These are phyloP conservation scores for Vairimorpha ceranae DNA, from an alignment of 371 early-diverging fungal genomes.

Conservation along the genomic window DNA sequence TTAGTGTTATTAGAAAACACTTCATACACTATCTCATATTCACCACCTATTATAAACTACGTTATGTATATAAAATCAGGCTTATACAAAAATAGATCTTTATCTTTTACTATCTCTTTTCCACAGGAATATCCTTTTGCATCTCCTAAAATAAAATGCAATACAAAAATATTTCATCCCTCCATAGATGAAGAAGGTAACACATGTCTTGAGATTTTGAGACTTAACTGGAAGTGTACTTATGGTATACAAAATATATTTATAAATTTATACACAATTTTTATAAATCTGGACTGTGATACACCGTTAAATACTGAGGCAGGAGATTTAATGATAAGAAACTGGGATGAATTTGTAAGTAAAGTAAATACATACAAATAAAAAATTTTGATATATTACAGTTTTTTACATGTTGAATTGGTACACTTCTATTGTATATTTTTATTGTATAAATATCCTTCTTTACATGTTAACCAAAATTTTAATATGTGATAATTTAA, in stretches of 20 bases:
- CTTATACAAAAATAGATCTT: slow-evolving; percentile 7
- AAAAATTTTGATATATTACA: background rate
- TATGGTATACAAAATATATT: slow-evolving; percentile 53
- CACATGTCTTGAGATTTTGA: slow-evolving; percentile 59
- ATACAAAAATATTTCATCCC: slow-evolving; percentile 57
- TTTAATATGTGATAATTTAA: background rate
- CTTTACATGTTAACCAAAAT: background rate
- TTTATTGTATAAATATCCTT: too few relatives aligned
- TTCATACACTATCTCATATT: background rate
- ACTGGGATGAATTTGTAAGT: slow-evolving; percentile 47
- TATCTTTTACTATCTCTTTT: slow-evolving; percentile 33
- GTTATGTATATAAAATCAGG: slow-evolving; percentile 3
- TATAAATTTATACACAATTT: slow-evolving; percentile 47
- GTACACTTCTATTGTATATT: too few relatives aligned
- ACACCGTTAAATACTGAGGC: slow-evolving; percentile 59
- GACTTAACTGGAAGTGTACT: slow-evolving; percentile 56
- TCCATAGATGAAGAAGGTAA: slow-evolving; percentile 55
- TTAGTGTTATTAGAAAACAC: background rate
- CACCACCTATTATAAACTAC: background rate
- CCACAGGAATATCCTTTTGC: slow-evolving; percentile 60
- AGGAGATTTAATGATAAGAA: slow-evolving; percentile 41
- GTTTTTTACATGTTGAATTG: background rate
- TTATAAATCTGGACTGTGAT: slow-evolving; percentile 51
- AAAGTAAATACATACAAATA: slow-evolving; percentile 20
- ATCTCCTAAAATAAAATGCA: slow-evolving; percentile 54